phyloP scores from a whole-genome alignment of 2,329 filamentous ascomycete species.

The Aspergillus arachidicola region DNA sequence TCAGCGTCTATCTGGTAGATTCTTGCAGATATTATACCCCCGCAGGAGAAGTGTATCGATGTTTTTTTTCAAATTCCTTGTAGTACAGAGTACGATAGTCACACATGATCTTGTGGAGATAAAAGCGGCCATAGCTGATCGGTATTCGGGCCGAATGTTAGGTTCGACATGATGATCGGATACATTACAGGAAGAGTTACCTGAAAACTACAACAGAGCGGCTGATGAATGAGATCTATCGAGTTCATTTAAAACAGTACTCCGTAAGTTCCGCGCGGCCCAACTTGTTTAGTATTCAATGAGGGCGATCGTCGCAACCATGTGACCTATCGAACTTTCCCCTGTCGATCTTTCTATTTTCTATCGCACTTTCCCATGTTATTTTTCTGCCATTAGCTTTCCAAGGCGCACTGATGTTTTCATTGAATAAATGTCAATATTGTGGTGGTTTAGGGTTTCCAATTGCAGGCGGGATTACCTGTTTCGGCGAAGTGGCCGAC shows the following conservation, averaged over 20 bases:
- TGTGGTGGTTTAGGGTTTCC: neutral
- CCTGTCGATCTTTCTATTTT: neutral
- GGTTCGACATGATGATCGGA: neutral
- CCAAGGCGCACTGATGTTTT: neutral
- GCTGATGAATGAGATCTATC: no score
- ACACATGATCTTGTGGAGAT: no score
- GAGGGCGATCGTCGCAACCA: no score
- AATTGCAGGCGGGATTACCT: neutral
- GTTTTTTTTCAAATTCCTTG: neutral
- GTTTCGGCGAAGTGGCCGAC: neutral
- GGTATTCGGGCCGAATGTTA: neutral
- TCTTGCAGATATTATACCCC: no score
- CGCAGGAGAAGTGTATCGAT: no score
- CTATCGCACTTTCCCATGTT: neutral
- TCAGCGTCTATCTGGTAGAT: no score
- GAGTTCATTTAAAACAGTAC: no score
- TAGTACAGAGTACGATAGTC: no score
- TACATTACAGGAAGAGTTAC: neutral
- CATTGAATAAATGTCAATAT: neutral
- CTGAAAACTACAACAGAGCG: no score
- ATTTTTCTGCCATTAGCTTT: neutral
- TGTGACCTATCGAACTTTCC: neutral
- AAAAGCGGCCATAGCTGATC: neutral
- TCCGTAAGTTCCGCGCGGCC: no score
- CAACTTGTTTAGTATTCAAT: no score